Evolutionary conservation across 352 stramenopile species (phyloP), one percentile per base, ranked within the genome.

Genomic region (Pythium myriotylum): DNA sequence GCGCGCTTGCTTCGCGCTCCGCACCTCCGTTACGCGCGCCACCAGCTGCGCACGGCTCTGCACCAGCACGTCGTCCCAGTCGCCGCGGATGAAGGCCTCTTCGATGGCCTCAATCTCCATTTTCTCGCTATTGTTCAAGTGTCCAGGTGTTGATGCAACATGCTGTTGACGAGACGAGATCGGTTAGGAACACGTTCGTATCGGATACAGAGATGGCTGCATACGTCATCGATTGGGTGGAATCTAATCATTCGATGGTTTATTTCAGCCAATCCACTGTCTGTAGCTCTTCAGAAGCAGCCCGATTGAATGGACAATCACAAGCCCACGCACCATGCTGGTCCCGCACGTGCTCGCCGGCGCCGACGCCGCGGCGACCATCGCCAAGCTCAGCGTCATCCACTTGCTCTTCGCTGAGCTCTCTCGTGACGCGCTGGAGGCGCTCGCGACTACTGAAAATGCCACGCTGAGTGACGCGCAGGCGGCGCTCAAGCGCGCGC

Each of bases 71-170:
- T 67, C 54, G 24, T 50, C 70, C 77, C 74, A 91, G 45, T 92
- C 81, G 49, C 76, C 77, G 37, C 76, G 71, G 46, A 91, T 63
- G 40, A 88, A 76, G 12, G 68, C 65, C 51, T 89, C 79, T 57
- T 91, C 82, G 10, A 83, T 63, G 14, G 72, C 74, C 19, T 69
- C 55, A 13, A 76, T 65, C 46, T 70, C 55, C 70, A 78, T 75
- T 29, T 51, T 12, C 45, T 22, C 48, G n/a, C n/a, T n/a, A n/a
- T 65, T 65, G 57, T 37, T 42, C 22, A 55, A 51, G 12, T 35
- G n/a, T 19, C 12, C 6, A 19, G 35, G 27, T 56, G 45, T 54
- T 63, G 55, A 56, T 63, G 45, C 45, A 59, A 23, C 52, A 49
- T 19, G 42, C 7, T 62, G 55, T 49, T 62, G 47, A 48, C n/a